Conservation (phyloP, 2,329 filamentous ascomycete species). For the Fusarium coffeatum region DNA sequence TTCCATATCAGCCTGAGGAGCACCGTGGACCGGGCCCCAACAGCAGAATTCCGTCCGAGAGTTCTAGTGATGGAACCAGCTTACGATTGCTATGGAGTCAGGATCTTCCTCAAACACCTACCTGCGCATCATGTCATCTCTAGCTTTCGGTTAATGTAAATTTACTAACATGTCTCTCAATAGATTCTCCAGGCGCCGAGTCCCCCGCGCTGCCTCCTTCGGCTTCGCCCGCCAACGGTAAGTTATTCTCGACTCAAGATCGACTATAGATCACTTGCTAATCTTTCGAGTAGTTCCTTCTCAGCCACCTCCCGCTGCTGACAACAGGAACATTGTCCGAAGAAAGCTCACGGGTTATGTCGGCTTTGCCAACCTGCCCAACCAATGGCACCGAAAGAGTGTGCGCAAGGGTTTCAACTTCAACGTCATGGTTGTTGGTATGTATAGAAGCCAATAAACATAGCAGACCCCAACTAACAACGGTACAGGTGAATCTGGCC, state of each 20-base stretch:
- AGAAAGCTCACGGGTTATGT: constrained; percentile 98
- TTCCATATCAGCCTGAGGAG: constrained; percentile 5
- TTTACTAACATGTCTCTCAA: constrained; percentile 52
- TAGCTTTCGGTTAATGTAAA: background rate
- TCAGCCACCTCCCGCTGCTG: constrained; percentile 60
- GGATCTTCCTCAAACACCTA: constrained; percentile 47
- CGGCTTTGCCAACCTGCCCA: constrained; percentile 97
- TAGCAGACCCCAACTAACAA: background rate
- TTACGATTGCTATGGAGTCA: constrained; percentile 50
- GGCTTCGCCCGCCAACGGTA: constrained; percentile 55
- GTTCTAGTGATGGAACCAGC: constrained; percentile 1
- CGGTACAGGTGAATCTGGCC: constrained; percentile 88
- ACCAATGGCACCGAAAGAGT: constrained; percentile 99
- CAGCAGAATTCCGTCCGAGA: background rate
- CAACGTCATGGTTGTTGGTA: constrained; percentile 99
- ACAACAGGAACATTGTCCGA: constrained; percentile 95
- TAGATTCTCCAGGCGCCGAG: constrained; percentile 61
- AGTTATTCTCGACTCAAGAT: constrained; percentile 28
- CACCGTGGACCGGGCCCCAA: background rate
- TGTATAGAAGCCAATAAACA: constrained; percentile 49
- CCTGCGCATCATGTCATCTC: constrained; percentile 29
- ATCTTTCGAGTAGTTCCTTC: constrained; percentile 46
- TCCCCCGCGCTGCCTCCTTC: constrained; percentile 57
- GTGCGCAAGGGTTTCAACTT: constrained; percentile 99
- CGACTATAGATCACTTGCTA: background rate